Conservation (phyloP, 148 eudicot species). For the Nyssa sinensis region DNA sequence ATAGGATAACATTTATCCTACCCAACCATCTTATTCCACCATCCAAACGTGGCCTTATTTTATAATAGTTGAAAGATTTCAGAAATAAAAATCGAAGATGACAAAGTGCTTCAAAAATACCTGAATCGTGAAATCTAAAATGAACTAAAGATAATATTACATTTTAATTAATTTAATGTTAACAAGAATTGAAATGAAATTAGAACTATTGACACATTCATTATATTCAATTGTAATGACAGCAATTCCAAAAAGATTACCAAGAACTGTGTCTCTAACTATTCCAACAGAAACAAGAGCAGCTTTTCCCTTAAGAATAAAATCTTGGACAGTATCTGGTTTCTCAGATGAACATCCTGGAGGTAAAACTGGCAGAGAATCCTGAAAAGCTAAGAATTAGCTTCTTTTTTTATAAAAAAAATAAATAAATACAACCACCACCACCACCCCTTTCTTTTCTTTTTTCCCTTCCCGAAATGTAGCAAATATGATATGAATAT, state of each 20-base stretch:
- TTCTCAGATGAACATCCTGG: slow-evolving; percentile 89
- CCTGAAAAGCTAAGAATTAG: slow-evolving; percentile 43
- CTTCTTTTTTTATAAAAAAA: no score
- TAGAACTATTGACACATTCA: background rate
- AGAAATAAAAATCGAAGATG: background rate
- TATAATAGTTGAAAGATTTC: background rate
- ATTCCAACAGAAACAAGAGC: slow-evolving; percentile 95
- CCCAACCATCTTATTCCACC: no score
- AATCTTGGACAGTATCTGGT: slow-evolving; percentile 73
- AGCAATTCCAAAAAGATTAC: slow-evolving; percentile 36
- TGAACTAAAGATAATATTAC: background rate
- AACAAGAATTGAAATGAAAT: background rate
- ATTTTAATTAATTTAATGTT: background rate
- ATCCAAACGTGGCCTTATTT: no score
- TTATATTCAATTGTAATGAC: slow-evolving; percentile 1
- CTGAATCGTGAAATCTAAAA: background rate
- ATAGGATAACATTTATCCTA: no score
- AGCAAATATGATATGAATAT: background rate
- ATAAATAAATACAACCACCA: no score
- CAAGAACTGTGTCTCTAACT: slow-evolving; percentile 67
- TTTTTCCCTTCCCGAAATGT: background rate
- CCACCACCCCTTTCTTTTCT: no score
- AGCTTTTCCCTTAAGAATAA: slow-evolving; percentile 79
- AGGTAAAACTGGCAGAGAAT: slow-evolving; percentile 75
- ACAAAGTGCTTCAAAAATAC: background rate